These are phyloP conservation scores for Inonotus hispidus DNA, from an alignment of 1,284 basidiomycete genomes.

Conservation along the genomic window DNA sequence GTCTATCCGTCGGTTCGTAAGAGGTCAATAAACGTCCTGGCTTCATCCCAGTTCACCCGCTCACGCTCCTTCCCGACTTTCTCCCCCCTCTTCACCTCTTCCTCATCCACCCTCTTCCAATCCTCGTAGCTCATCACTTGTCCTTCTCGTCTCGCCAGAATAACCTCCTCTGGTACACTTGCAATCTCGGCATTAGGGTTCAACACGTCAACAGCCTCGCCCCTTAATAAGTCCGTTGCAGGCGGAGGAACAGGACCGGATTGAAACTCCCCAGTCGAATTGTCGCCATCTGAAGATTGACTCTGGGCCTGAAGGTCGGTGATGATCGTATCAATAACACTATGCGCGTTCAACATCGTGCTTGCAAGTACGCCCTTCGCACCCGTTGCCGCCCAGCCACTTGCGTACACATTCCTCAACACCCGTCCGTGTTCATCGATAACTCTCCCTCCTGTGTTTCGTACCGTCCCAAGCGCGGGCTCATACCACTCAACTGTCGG, in stretches of 20 bases:
- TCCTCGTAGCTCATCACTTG: conserved; percentile 55
- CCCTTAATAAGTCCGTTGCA: conserved; percentile 23
- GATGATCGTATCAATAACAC: conserved; percentile 67
- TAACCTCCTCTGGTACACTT: conserved; percentile 46
- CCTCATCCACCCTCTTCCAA: conserved; percentile 65
- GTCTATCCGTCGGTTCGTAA: background rate
- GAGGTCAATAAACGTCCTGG: conserved; percentile 33
- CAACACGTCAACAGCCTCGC: conserved; percentile 27
- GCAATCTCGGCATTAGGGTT: conserved; percentile 39
- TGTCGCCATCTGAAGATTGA: conserved; percentile 5
- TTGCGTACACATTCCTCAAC: conserved; percentile 75
- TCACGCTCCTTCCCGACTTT: conserved; percentile 68
- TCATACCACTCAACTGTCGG: conserved; percentile 51
- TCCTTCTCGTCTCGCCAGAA: conserved; percentile 44
- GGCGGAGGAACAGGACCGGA: conserved; percentile 18
- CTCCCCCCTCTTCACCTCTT: conserved; percentile 58
- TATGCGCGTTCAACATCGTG: conserved; percentile 93
- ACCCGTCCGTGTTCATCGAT: conserved; percentile 37
- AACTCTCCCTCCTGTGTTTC: conserved; percentile 49
- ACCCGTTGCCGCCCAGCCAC: conserved; percentile 92
- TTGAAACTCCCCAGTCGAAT: conserved; percentile 18
- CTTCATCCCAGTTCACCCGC: conserved; percentile 66
- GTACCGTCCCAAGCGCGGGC: conserved; percentile 46
- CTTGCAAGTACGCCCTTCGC: conserved; percentile 90
- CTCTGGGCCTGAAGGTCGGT: conserved; percentile 40